Conservation (phyloP, 2,329 filamentous ascomycete species). For the Exutisphaerella laricina region DNA sequence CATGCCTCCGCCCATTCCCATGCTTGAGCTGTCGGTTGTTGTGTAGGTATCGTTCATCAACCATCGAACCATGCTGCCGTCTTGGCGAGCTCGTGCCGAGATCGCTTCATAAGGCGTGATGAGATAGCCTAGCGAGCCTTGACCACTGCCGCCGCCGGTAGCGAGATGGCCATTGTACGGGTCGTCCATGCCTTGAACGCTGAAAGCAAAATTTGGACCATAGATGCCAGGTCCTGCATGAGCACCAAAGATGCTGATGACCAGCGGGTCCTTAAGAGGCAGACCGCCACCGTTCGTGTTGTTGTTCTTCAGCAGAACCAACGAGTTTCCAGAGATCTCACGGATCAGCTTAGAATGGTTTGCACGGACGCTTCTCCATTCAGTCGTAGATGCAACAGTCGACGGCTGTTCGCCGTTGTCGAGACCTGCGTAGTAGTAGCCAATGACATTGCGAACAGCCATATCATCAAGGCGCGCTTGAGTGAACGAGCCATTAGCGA, state of each 20-base stretch:
- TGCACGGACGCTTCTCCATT: slow-evolving; percentile 13
- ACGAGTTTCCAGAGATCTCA: slow-evolving; percentile 8
- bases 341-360: slow-evolving; percentile 16
- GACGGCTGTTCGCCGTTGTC: slow-evolving; percentile 16
- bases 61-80: slow-evolving; percentile 32
- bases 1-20: slow-evolving; percentile 6
- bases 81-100: slow-evolving; percentile 7
- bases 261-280: slow-evolving; percentile 44
- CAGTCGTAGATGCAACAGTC: slow-evolving; percentile 6
- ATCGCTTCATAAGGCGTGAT: slow-evolving; percentile 14
- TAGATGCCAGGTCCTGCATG: slow-evolving; percentile 13
- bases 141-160: slow-evolving; percentile 16
- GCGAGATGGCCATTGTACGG: slow-evolving; percentile 16
- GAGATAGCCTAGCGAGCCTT: slow-evolving; percentile 12
- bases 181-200: slow-evolving; percentile 11
- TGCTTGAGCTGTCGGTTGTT: slow-evolving; percentile 3
- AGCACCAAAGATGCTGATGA: slow-evolving; percentile 35
- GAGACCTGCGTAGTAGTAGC: slow-evolving; percentile 17
- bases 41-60: slow-evolving; percentile 33
- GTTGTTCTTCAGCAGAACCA: slow-evolving; percentile 58
- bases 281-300: slow-evolving; percentile 38
- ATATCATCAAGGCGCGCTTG: slow-evolving; percentile 31
- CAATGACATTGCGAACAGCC: slow-evolving; percentile 27
- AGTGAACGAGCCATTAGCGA: slow-evolving; percentile 30
- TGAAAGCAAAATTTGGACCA: slow-evolving; percentile 15